A percentile compares a stretch with the other conserved stretches of the same genome.
phyloP scores from a whole-genome alignment of 108 stramenopile genomes.

The Mediolabrus comicus region DNA sequence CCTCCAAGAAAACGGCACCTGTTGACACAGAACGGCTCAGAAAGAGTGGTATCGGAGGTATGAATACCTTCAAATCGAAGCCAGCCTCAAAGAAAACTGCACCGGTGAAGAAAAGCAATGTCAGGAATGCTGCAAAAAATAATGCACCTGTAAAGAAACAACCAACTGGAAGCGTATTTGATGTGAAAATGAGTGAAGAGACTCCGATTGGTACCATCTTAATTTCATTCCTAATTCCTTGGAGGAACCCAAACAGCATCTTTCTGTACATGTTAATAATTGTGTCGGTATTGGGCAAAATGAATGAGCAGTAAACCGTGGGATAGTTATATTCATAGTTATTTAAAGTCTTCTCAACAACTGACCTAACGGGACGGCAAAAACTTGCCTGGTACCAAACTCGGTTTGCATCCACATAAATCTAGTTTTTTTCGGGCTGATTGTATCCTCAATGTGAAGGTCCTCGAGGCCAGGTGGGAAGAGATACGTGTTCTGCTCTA shows the following conservation, averaged over 20 bases:
- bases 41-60: background rate
- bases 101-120: background rate
- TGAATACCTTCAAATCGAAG: background rate
- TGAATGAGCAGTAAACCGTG: conserved; percentile 25
- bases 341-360: background rate
- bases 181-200: background rate
- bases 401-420: conserved; percentile 34
- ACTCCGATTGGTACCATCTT: conserved; percentile 32
- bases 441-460: conserved; percentile 19
- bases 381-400: conserved; percentile 20
- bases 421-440: background rate
- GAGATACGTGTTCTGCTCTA: background rate
- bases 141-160: background rate
- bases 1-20: background rate
- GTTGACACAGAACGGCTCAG: no score
- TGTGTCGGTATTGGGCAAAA: conserved; percentile 43
- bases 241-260: conserved; percentile 63
- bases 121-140: background rate
- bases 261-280: conserved; percentile 58
- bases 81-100: background rate
- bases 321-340: background rate
- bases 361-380: conserved; percentile 4
- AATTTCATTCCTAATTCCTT: conserved; percentile 50
- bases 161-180: background rate
- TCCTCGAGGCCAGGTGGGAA: conserved; percentile 36